Base-by-base conservation (phyloP, 1,284 basidiomycete species). In the Puccinia brachypodii region DNA sequence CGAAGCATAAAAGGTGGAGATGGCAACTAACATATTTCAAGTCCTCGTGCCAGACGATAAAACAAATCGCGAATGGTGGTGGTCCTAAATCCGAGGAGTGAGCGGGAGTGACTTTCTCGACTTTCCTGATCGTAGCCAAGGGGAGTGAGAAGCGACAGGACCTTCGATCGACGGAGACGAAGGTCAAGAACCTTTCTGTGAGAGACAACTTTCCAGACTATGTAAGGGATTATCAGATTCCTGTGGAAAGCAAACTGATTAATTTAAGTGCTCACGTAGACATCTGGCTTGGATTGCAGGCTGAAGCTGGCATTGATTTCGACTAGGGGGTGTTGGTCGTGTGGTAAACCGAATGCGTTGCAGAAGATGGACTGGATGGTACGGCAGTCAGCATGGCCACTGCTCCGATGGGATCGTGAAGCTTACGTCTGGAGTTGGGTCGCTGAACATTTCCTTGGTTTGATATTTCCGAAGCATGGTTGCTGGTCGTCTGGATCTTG, bases 101-200 rank as follows among this genome's bases (percentile, higher is more conserved):
- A 88, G 58, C 87, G 85, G 60, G 77, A 8, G 84, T 80, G 42
- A 87, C 84, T 71, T 96, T 89, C 87, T 99, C 97, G n/a, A 99
- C 97, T 58, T 97, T 89, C 58, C 97, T 90, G 83, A 99, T 92
- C 1, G 95, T 96, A 82, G 93, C 95, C 50, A 99, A 89, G 62
- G 97, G 97, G 25, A 99, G 88, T 1, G 94, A 94, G 88, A 96
- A 95, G 66, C 93, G 90, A 83, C 96, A 95, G 36, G 94, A 95
- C 85, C 94, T 93, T 85, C 93, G 92, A 86, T 98, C 96, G 56
- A 97, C 88, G 11, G 95, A 97, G 38, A 92, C 89, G 88, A 99
- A 99, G 77, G 94, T 92, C 14, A 99, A 89, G 87, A 94, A 99
- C 0, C 95, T 94, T 33, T 94, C 91, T 71, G 97, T 90, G 56